Base-by-base conservation (phyloP, 2,329 filamentous ascomycete species). In the Eutypella sp. region DNA sequence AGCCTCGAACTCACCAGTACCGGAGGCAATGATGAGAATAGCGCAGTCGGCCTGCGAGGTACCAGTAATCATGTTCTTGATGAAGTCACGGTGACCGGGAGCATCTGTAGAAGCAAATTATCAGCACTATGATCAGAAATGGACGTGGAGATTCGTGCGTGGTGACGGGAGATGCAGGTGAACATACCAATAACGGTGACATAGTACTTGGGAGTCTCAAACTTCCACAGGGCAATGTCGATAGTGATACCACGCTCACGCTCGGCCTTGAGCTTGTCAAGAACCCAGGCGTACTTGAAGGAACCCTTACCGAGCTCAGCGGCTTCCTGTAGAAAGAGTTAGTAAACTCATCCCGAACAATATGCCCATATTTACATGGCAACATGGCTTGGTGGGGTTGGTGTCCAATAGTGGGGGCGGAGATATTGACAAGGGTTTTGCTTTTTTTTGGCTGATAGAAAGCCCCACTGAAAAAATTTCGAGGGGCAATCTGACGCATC, bases 51-150 rank as follows among this genome's bases (percentile, higher is more conserved):
- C 93, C 87, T 97, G 93, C 76, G 93, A 99, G 71, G 93, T 97
- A 91, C 93, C 93, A 87, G 93, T 97, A 77, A 99, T 99, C 93
- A 99, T 99, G 91, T 97, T 99, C 92, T 99, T 99, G 89, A 99
- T 97, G 85, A 97, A 99, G 73, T 99, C 93, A 93, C 93, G 92
- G 80, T 99, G 93, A 79, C 93, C 93, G 69, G 93, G 93, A 75
- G 93, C 93, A 71, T 99, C 89, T 87, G 61, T 9, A 15, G 22
- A 34, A 3, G 34, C 27, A 4, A 41, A 5, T 31, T 9, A 48
- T 59, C 50, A 62, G 60, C 54, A 49, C 41, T 31, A 19, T 27
- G 33, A 8, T 13, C 13, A 5, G 36, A 47, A 46, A 54, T 52
- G 38, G 45, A 45, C 11, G 11, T 6, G 20, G 9, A 18, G 16